These are phyloP conservation scores for Triangularia setosa DNA, from an alignment of 2,329 filamentous ascomycete species.

Conservation along the genomic window DNA sequence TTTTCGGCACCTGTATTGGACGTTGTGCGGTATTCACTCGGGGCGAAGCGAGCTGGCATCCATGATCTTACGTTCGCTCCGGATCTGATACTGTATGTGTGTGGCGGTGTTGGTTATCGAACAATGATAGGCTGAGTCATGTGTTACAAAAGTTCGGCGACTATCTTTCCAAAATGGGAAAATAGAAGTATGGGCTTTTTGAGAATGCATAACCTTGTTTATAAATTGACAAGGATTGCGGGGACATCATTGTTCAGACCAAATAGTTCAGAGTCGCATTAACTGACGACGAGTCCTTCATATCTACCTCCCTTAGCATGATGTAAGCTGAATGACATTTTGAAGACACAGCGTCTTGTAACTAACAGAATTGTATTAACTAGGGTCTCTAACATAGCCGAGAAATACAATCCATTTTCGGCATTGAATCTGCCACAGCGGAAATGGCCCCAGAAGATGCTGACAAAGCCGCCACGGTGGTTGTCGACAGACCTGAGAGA, in stretches of 20 bases:
- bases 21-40: background rate
- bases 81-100: background rate
- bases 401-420: conserved; percentile 70
- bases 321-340: background rate
- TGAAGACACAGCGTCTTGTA: background rate
- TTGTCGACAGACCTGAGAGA: conserved; percentile 84
- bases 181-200: background rate
- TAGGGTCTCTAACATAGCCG: conserved; percentile 55
- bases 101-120: background rate
- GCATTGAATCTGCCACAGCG: conserved; percentile 64
- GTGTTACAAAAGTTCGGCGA: background rate
- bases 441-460: conserved; percentile 78
- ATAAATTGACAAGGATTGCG: background rate
- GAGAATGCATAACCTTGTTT: background rate
- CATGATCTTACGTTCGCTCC: background rate
- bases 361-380: background rate
- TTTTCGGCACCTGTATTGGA: background rate
- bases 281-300: background rate
- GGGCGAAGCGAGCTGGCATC: background rate
- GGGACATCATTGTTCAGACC: background rate
- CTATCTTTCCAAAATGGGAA: background rate
- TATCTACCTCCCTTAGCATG: background rate
- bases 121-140: background rate
- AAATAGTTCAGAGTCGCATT: background rate
- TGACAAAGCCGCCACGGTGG: conserved; percentile 86